Evolutionary conservation across 2,329 filamentous ascomycete species (phyloP), one percentile per base, ranked within the genome.

Genomic region (Pseudogymnoascus sp.): DNA sequence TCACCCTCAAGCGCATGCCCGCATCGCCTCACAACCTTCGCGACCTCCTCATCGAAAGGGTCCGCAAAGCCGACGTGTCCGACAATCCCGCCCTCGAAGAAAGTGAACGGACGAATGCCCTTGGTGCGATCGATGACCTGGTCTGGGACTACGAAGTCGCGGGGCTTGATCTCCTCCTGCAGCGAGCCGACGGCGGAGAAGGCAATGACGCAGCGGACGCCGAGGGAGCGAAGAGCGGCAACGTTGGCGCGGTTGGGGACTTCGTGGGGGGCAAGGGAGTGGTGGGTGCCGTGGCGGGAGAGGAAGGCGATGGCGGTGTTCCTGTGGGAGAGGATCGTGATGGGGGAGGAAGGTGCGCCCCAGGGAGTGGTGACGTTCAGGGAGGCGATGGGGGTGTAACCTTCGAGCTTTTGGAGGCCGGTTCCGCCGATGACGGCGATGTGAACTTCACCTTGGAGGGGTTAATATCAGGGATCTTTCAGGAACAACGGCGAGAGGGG

Each of bases 121-220:
- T 97, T 97, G 69, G 93, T 97, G 67, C 93, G 90, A 79, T 99
- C 95, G 74, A 97, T 97, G 75, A 96, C 85, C 80, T 99, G 95
- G 77, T 97, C 92, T 0, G 93, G 95, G 11, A 99, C 84, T 61
- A 97, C 90, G 76, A 99, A 99, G 80, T 99, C 95, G 78, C 95
- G 89, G 47, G 95, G 95, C 78, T 90, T 91, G 76, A 99, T 93
- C 72, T 91, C 85, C 79, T 97, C 95, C 74, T 89, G 91, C 74
- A 99, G 80, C 72, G 89, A 93, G 66, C 95, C 95, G 64, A 99
- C 95, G 59, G 95, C 95, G 67, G 89, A 93, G 80, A 99, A 99
- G 67, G 93, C 92, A 73, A 99, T 90, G 74, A 97, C 85, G 74
- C 86, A 90, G 72, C 93, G 87, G 53, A 97, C 95, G 68, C 95